These are phyloP conservation scores for Penicillium arizonense DNA, from an alignment of 495 filamentous ascomycete genomes.

Conservation along the genomic window DNA sequence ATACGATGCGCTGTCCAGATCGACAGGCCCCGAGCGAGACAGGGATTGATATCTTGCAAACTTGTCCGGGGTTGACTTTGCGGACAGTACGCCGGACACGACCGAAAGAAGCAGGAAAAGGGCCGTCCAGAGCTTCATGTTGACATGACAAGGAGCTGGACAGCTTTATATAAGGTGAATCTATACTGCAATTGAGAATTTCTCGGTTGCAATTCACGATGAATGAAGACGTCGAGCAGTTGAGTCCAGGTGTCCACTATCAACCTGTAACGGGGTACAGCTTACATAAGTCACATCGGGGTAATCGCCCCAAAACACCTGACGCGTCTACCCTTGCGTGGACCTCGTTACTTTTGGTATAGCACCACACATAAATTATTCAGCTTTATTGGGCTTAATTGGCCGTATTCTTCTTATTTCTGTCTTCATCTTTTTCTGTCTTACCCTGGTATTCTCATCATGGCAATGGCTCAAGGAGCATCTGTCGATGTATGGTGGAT, in stretches of 20 bases:
- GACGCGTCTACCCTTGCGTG: constrained; percentile 3
- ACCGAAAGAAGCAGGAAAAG: constrained; percentile 51
- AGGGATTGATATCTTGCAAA: constrained; percentile 70
- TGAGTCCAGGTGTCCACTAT: constrained; percentile 33
- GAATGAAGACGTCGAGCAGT: constrained; percentile 5
- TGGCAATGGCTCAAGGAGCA: constrained; percentile 20
- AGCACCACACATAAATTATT: not conserved
- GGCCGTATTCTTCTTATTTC: not conserved
- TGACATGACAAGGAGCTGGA: constrained; percentile 23
- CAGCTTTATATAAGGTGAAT: not conserved
- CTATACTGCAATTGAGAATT: constrained; percentile 2
- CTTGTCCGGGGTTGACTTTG: constrained; percentile 31
- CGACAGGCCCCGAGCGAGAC: constrained; percentile 64
- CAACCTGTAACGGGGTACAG: constrained; percentile 1
- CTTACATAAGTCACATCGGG: constrained; percentile 3
- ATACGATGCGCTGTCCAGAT: constrained; percentile 75
- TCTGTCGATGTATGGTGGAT: constrained; percentile 28
- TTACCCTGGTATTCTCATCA: not conserved
- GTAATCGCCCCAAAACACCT: constrained; percentile 1
- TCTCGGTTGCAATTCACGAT: constrained; percentile 10
- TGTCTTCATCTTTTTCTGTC: not conserved
- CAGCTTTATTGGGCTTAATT: not conserved
- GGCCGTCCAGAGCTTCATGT: constrained; percentile 55
- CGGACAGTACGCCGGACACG: constrained; percentile 41
- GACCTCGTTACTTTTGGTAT: not conserved